Percentiles rank a stretch among this genome's conserved stretches.
phyloP scores from a whole-genome alignment of 2,329 filamentous ascomycete species.

The Aspergillus versicolor region DNA sequence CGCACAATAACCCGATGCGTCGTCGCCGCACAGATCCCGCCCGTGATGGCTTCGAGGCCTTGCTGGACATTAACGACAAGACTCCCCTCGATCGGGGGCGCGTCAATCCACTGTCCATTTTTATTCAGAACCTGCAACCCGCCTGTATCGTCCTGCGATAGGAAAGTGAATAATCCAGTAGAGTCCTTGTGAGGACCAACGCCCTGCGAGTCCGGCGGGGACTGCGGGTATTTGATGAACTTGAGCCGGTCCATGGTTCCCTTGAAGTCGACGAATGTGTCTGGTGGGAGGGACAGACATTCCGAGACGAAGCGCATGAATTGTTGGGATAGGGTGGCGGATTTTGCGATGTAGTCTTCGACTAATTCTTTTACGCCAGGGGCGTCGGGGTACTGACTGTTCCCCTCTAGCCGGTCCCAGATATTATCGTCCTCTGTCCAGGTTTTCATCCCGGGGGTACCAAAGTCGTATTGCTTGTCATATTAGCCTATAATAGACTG shows the following conservation, averaged over 20 bases:
- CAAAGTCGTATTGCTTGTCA: conserved; percentile 46
- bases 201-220: conserved; percentile 46
- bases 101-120: conserved; percentile 47
- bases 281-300: conserved; percentile 48
- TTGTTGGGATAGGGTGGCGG: conserved; percentile 48
- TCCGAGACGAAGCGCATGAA: conserved; percentile 60
- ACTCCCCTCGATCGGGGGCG: conserved; percentile 43
- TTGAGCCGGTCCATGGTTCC: conserved; percentile 54
- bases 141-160: conserved; percentile 45
- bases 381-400: conserved; percentile 31
- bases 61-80: conserved; percentile 52
- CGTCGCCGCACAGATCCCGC: conserved; percentile 51
- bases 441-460: conserved; percentile 28
- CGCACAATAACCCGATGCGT: conserved; percentile 37
- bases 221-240: conserved; percentile 55
- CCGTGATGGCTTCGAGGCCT: conserved; percentile 57
- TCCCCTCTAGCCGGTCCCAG: conserved; percentile 39
- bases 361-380: conserved; percentile 25
- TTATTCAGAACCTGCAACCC: conserved; percentile 50
- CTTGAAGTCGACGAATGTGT: conserved; percentile 52
- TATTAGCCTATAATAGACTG: background rate
- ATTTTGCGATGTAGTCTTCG: conserved; percentile 53
- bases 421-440: conserved; percentile 44
- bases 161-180: conserved; percentile 44
- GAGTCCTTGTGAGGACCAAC: conserved; percentile 60